Evolutionary conservation across 176 grass and related monocot genomes (phyloP).

Genomic region (Zea mays): DNA sequence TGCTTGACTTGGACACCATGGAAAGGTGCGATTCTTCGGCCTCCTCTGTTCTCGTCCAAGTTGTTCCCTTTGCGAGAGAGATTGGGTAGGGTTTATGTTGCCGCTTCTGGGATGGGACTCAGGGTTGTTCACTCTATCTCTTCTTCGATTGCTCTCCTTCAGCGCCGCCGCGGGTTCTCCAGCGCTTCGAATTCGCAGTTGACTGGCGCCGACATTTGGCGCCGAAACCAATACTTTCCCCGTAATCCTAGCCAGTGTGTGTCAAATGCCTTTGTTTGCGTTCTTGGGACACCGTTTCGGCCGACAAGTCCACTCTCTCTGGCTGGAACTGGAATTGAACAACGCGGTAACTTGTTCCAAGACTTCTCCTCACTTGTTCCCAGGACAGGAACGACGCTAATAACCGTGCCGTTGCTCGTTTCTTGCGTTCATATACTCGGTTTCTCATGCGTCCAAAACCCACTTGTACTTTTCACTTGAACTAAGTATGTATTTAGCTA

Average conservation of each 20-base stretch:
- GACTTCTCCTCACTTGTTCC: neutral
- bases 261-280: neutral
- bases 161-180: neutral
- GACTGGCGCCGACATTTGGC: neutral
- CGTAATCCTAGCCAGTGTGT: neutral
- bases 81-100: conserved; percentile 23
- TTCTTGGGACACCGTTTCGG: neutral
- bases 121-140: neutral
- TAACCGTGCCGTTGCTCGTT: neutral
- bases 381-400: neutral
- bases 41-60: neutral
- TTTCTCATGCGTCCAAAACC: neutral
- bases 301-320: neutral
- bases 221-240: neutral
- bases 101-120: neutral
- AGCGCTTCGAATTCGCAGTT: neutral
- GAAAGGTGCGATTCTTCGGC: conserved; percentile 43
- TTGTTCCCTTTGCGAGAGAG: neutral
- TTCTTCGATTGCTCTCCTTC: neutral
- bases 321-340: neutral
- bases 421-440: neutral
- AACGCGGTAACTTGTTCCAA: neutral
- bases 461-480: neutral
- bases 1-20: conserved; percentile 47
- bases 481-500: neutral